A percentile compares a stretch with the other conserved stretches of the same genome.
Evolutionary conservation across 768 basidiomycete genomes (phyloP).

Genomic region (Rhodotorula paludigena): DNA sequence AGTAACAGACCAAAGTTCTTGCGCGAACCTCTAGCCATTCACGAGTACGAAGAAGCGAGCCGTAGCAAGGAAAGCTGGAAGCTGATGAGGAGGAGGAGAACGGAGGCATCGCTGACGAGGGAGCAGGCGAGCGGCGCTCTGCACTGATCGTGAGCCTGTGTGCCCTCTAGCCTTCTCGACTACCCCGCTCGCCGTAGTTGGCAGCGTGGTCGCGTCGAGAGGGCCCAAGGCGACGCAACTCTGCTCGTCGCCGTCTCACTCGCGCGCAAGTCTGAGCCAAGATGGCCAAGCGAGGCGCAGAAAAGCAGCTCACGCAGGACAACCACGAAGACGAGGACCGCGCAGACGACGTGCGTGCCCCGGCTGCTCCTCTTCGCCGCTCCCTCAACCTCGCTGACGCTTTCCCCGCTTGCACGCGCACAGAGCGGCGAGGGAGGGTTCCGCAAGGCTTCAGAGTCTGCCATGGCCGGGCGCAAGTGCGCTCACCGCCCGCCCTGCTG

Average conservation of each 20-base stretch:
- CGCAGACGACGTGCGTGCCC: constrained; percentile 7
- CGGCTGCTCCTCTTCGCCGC: neutral
- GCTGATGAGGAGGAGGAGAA: too few relatives aligned
- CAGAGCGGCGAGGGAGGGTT: constrained; percentile 24
- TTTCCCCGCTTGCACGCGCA: neutral
- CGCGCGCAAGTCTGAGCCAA: neutral
- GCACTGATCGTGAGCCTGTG: too few relatives aligned
- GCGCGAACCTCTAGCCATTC: too few relatives aligned
- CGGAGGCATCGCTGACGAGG: too few relatives aligned
- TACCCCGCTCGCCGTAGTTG: too few relatives aligned
- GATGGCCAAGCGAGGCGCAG: constrained; percentile 38
- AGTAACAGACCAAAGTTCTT: too few relatives aligned
- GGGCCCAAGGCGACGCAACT: too few relatives aligned
- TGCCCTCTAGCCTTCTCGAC: too few relatives aligned
- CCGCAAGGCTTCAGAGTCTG: constrained; percentile 5
- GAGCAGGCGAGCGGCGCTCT: too few relatives aligned
- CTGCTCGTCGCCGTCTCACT: neutral
- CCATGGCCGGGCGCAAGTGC: constrained; percentile 22
- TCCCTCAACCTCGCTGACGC: neutral
- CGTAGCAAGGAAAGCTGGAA: too few relatives aligned
- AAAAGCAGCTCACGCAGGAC: constrained; percentile 33
- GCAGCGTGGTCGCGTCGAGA: too few relatives aligned
- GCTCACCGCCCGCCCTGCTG: neutral
- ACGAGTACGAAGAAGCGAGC: too few relatives aligned
- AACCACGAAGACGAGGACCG: constrained; percentile 33